Percentiles rank a stretch among this genome's conserved stretches.
Conservation (phyloP, 371 early-diverging fungal species). For the Nematocida homosporus region DNA sequence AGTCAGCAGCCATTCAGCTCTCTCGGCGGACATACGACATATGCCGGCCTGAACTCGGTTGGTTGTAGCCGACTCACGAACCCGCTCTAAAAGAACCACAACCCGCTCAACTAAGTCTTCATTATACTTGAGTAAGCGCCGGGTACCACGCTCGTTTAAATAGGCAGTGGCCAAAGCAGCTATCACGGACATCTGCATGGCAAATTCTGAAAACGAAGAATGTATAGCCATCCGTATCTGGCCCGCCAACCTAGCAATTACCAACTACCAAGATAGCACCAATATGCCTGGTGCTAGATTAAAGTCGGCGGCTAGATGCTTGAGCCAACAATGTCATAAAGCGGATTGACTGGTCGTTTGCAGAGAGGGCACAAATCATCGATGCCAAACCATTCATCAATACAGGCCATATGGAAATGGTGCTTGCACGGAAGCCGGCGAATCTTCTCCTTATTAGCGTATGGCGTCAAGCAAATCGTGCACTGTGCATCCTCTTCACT, state of each 20-base stretch:
- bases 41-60: slow-evolving; percentile 33
- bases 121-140: slow-evolving; percentile 32
- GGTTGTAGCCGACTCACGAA: not conserved
- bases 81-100: slow-evolving; percentile 15
- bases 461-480: slow-evolving; percentile 68
- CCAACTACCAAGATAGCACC: not conserved
- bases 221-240: not conserved
- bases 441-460: slow-evolving; percentile 59
- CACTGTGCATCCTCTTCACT: slow-evolving; percentile 66
- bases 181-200: slow-evolving; percentile 29
- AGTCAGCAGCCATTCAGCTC: slow-evolving; percentile 43
- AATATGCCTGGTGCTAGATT: not conserved
- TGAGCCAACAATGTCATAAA: slow-evolving; percentile 67
- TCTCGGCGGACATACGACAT: slow-evolving; percentile 29
- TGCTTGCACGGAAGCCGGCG: slow-evolving; percentile 68
- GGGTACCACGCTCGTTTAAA: slow-evolving; percentile 27
- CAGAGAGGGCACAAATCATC: slow-evolving; percentile 69
- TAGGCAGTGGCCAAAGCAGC: slow-evolving; percentile 34
- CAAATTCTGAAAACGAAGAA: not conserved
- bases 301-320: slow-evolving; percentile 2
- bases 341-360: slow-evolving; percentile 67
- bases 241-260: not conserved
- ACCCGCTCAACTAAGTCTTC: slow-evolving; percentile 43
- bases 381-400: slow-evolving; percentile 69
- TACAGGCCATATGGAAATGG: slow-evolving; percentile 68